These are phyloP conservation scores for Brassica cretica DNA, from an alignment of 345 rosid species.

Conservation along the genomic window DNA sequence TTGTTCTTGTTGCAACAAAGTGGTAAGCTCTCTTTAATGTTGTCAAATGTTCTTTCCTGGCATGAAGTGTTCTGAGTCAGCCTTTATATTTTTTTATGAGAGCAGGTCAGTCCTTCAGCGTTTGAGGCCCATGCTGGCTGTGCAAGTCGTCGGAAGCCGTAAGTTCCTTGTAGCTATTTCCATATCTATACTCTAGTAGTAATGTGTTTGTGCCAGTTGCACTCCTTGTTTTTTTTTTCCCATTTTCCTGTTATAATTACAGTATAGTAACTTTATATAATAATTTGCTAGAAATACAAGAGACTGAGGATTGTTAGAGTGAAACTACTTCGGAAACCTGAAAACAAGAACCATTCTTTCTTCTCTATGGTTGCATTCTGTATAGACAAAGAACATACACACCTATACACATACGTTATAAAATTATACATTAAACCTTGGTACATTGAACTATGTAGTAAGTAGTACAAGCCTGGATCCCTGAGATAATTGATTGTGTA, in stretches of 20 bases:
- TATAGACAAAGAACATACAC: background rate
- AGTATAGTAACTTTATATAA: background rate
- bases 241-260: background rate
- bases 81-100: conserved; percentile 26
- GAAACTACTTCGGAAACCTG: conserved; percentile 14
- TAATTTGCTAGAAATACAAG: background rate
- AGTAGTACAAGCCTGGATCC: background rate
- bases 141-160: conserved; percentile 92
- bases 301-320: background rate
- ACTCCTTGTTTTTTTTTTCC: background rate
- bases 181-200: background rate
- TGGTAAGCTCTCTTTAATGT: conserved; percentile 48
- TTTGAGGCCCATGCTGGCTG: conserved; percentile 99
- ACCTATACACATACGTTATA: background rate
- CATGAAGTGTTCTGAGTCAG: conserved; percentile 16
- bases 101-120: conserved; percentile 83
- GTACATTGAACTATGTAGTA: background rate
- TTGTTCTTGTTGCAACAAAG: conserved; percentile 77
- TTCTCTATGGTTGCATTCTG: background rate
- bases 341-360: conserved; percentile 4
- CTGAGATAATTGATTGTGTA: background rate
- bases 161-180: conserved; percentile 40
- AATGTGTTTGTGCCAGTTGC: conserved; percentile 45
- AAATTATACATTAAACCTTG: background rate
- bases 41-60: conserved; percentile 22